Evolutionary conservation across 176 grass and related monocot species (phyloP), one percentile per base, ranked within the genome.

Genomic region (Hyparrhenia diplandra): DNA sequence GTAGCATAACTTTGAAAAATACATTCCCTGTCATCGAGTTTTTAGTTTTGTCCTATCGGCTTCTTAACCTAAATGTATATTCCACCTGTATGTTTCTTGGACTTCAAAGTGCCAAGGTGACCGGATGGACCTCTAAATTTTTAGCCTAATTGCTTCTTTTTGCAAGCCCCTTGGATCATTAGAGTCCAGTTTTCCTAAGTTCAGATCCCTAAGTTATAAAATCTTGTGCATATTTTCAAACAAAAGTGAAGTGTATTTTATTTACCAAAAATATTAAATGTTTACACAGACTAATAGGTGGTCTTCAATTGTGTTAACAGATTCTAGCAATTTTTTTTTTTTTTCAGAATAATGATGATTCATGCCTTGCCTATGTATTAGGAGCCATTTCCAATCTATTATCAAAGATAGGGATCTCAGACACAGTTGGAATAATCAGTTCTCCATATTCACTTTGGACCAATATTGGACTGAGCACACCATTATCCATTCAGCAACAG

Each of bases 261-360:
- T 73, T 74, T 51, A 42, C 32, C 45, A 51, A 20, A 27, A 25
- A 37, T 37, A 39, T 63, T 78, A 70, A 49, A 49, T 64, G 21
- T 43, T 25, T 60, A 30, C 8, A 10, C 37, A 57, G 25, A 18
- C 20, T 46, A 39, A 49, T 16, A 40, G 35, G 49, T 72, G 40
- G 23, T 64, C 24, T 64, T 77, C 10, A 55, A 10, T 35, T 69
- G 31, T 25, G 34, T 82, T 85, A 82, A 89, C 73, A 28, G 25
- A 88, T 42, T 42, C 35, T 65, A 43, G 32, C 18, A 71, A n/a
- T n/a, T n/a, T n/a, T n/a, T n/a, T n/a, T 80, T 57, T 49, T 78
- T 83, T 80, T 89, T 83, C 92, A 98, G 95, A 95, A 95, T 64
- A 98, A 91, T 86, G 95, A 98, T 64, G 95, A 98, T 51, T 74